These are phyloP conservation scores for Calonectria hongkongensis DNA, from an alignment of 2,329 filamentous ascomycete genomes.

Conservation along the genomic window DNA sequence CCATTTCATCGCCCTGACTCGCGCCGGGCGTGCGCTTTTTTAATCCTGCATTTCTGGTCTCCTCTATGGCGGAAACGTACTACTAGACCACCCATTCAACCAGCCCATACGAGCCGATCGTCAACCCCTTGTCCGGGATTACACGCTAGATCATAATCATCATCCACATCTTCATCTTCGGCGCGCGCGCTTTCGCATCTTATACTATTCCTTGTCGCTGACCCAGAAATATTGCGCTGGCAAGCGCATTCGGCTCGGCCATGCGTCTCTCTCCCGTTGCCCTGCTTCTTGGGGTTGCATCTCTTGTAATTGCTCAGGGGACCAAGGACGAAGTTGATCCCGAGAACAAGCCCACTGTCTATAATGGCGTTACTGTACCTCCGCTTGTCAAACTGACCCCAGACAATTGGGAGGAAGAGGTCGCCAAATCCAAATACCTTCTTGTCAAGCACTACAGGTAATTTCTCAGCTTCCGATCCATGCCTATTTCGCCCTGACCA, in stretches of 20 bases:
- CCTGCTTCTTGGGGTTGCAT: constrained; percentile 67
- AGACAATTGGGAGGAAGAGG: constrained; percentile 73
- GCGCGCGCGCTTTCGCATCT: constrained; percentile 1
- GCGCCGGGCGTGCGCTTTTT: constrained; percentile 38
- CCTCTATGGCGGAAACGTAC: constrained; percentile 42
- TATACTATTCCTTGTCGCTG: constrained; percentile 1
- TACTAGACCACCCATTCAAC: constrained; percentile 20
- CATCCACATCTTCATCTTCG: constrained; percentile 1
- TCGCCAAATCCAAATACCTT: constrained; percentile 72
- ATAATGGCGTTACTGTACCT: constrained; percentile 81
- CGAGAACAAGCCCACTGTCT: constrained; percentile 69
- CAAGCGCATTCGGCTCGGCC: constrained; percentile 42
- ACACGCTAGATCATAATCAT: constrained; percentile 19
- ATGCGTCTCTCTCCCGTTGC: constrained; percentile 64
- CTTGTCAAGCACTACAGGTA: constrained; percentile 82
- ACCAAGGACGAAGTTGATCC: constrained; percentile 56
- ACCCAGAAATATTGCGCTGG: constrained; percentile 25
- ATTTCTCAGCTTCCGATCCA: constrained; percentile 11
- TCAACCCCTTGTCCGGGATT: constrained; percentile 35
- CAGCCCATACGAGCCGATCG: constrained; percentile 37
- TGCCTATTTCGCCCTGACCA: constrained; percentile 47
- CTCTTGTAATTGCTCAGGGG: constrained; percentile 56
- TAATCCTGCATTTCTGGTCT: constrained; percentile 35
- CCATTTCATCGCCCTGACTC: constrained; percentile 26
- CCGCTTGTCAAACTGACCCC: constrained; percentile 77